Evolutionary conservation across 768 basidiomycete species (phyloP), one percentile per base, ranked within the genome.

Genomic region (Auriscalpium orientale): DNA sequence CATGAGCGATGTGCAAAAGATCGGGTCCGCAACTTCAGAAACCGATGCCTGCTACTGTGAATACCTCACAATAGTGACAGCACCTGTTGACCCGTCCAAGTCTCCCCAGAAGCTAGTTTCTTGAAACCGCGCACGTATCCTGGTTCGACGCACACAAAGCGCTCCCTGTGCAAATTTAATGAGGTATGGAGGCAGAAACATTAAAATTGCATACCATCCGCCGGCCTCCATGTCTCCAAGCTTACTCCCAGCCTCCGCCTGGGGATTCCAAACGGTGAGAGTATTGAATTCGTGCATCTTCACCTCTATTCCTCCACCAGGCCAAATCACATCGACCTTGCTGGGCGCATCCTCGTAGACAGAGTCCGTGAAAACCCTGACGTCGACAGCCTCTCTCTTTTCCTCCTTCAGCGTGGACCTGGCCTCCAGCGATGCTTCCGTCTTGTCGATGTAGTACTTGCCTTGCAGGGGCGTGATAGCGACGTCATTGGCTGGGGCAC

Each of bases 221-320:
- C 79, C 79, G 7, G 79, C 77, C 66, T 98, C 91, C 91, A 99
- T 92, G 66, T 99, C 95, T 12, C 70, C 82, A 9, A 98, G 87
- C 64, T 81, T 85, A 21, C 74, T 72, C 0, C 92, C 92, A 12
- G 70, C 75, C 57, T 78, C 81, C 35, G 74, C 76, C 63, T 83
- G 83, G 8, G 97, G 95, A 73, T 99, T 98, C 95, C 97, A 98
- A 43, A 95, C 73, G n/a, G 94, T 92, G 8, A 93, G 81, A 57
- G 92, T 86, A 65, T 84, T 86, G 59, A 91, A 72, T 45, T 79
- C 77, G n/a, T 56, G 67, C 16, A 78, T 74, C 56, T 68, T 75
- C 46, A 91, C 72, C 45, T 74, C 71, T 21, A 91, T 56, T 0
- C 79, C 77, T 6, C 82, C 83, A 2, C 68, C 76, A 6, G 77